Base-by-base conservation (phyloP, 306 rosid species). In the Vicia faba region DNA sequence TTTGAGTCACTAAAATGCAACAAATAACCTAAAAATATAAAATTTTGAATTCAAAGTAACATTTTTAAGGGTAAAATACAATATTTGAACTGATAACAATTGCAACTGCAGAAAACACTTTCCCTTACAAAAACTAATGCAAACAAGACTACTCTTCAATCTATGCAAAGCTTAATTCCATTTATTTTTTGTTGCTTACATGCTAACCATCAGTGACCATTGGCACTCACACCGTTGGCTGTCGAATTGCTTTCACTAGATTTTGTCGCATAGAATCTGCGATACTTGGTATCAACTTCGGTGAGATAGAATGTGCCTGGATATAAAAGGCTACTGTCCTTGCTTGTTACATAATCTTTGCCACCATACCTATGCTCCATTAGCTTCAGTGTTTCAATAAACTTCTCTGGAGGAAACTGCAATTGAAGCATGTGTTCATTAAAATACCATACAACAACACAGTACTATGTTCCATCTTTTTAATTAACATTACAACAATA, bases 361-460 rank as follows among this genome's bases (percentile, higher is more conserved):
- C 71, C 96, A 58, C 99, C 99, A 72, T 95, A 95, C 72, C 97
- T 80, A 64, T 88, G 96, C 79, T 95, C 99, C 97, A 90, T 95
- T 64, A 95, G 75, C 92, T 95, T 82, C 91, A 95, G 63, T 50
- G 82, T 85, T 78, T 88, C 96, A 11, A 88, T 75, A 66, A 95
- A 90, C 76, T 86, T 84, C 81, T 85, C 95, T 0, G 99, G 95
- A 13, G 70, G 70, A 41, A 90, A 73, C 99, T 95, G 92, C 82
- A 80, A 56, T 7, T 61, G 16, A 70, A 66, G 28, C 25, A 11
- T 36, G 51, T 44, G 44, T 67, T 55, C 58, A 58, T 84, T 66
- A 79, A 23, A 73, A 66, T 3, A 57, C 44, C 4, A 66, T 56
- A 20, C 64, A 57, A 15, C 64, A 57, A 35, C 35, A 71, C 4